phyloP scores from a whole-genome alignment of 116 monocot genomes.

The Zostera marina region DNA sequence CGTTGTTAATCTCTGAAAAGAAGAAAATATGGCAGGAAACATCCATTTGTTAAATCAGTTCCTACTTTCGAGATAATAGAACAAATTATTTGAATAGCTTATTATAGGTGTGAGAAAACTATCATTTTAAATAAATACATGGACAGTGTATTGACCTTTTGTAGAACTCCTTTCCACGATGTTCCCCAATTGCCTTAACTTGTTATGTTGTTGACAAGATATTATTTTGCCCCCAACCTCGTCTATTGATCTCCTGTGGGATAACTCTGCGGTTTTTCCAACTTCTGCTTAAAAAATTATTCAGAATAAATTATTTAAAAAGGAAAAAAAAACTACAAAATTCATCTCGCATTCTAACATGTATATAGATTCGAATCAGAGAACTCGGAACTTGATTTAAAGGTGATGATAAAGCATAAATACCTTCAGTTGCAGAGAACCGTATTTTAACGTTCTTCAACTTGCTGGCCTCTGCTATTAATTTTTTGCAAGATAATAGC shows the following conservation, averaged over 20 bases:
- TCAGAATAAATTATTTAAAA: neutral
- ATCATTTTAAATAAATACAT: neutral
- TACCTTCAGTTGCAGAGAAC: no score
- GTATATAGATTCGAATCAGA: neutral
- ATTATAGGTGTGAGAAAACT: neutral
- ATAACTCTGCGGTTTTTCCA: slow-evolving; percentile 6
- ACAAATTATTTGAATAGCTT: neutral
- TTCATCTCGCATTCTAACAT: neutral
- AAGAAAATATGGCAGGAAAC: neutral
- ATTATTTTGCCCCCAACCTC: neutral
- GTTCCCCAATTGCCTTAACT: neutral
- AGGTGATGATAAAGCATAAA: no score
- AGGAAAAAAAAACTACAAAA: neutral
- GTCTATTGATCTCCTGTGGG: slow-evolving; percentile 7
- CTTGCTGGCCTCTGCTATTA: no score
- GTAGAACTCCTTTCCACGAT: neutral
- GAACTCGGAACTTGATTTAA: no score
- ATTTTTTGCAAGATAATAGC: no score
- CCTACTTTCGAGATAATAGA: no score
- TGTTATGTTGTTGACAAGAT: neutral
- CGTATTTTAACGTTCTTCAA: no score
- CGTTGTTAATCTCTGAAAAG: neutral
- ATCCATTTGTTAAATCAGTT: neutral
- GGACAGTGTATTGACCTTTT: neutral
- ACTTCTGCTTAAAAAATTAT: slow-evolving; percentile 1